These are phyloP conservation scores for Candida neerlandica DNA, from an alignment of 1,139 yeast genomes.

Conservation along the genomic window DNA sequence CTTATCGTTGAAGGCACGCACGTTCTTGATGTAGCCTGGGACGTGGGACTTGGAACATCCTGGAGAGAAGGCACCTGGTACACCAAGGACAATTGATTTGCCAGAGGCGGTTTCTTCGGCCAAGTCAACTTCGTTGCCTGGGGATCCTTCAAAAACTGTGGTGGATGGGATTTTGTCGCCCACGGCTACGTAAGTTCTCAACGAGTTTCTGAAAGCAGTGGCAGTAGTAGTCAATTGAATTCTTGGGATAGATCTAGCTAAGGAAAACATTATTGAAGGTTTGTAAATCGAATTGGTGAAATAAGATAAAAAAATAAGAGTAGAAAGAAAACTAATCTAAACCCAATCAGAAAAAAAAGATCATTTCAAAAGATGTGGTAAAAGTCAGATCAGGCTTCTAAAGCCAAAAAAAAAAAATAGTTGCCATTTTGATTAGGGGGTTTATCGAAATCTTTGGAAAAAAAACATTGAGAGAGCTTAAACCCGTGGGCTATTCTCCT, in stretches of 20 bases:
- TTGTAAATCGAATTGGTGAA: neutral
- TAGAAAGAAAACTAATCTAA: too few species aligned
- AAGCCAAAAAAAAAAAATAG: too few species aligned
- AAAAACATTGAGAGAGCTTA: too few species aligned
- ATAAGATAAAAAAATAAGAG: too few species aligned
- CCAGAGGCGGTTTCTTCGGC: constrained; percentile 55
- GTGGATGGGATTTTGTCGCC: constrained; percentile 63
- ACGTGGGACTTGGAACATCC: constrained; percentile 79
- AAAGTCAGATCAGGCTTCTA: too few species aligned
- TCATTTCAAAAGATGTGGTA: too few species aligned
- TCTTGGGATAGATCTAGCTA: constrained; percentile 12
- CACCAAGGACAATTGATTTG: constrained; percentile 70
- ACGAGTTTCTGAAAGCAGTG: constrained; percentile 10
- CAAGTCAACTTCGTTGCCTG: constrained; percentile 64
- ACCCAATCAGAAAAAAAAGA: too few species aligned
- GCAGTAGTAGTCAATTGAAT: constrained; percentile 6
- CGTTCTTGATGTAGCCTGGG: constrained; percentile 69
- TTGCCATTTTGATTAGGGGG: too few species aligned
- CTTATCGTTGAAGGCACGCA: constrained; percentile 57
- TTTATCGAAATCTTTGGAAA: too few species aligned
- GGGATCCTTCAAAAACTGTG: constrained; percentile 62
- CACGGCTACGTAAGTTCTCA: constrained; percentile 37
- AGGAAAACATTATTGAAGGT: constrained; percentile 9
- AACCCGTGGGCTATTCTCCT: too few species aligned
- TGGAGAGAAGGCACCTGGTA: constrained; percentile 91